Percentiles rank a stretch among this genome's conserved stretches.
These are phyloP conservation scores for Aspergillus glaucus DNA, from an alignment of 2,329 filamentous ascomycete genomes.

Conservation along the genomic window DNA sequence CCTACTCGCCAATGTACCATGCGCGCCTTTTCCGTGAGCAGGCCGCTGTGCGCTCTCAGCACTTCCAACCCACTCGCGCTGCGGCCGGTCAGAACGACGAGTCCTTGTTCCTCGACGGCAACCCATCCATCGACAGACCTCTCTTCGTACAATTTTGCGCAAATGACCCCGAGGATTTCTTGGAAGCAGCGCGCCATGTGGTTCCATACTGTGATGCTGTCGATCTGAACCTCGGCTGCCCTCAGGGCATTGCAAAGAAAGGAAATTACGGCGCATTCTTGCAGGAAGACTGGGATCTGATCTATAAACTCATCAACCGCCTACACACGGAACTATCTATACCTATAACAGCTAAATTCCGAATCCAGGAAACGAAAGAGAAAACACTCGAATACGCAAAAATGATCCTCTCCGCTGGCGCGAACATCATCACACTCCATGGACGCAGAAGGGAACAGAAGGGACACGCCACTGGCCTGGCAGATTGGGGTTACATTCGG, in stretches of 20 bases:
- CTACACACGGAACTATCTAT: slow-evolving; percentile 71
- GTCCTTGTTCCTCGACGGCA: slow-evolving; percentile 69
- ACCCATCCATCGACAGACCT: slow-evolving; percentile 75
- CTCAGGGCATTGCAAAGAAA: slow-evolving; percentile 86
- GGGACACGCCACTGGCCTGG: slow-evolving; percentile 86
- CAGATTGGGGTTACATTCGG: slow-evolving; percentile 82
- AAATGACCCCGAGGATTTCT: slow-evolving; percentile 43
- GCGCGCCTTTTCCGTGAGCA: slow-evolving; percentile 78
- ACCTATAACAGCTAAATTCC: slow-evolving; percentile 91
- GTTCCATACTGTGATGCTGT: slow-evolving; percentile 90
- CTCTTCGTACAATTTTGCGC: slow-evolving; percentile 92
- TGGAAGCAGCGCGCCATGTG: slow-evolving; percentile 65
- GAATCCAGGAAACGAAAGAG: slow-evolving; percentile 79
- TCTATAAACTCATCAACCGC: slow-evolving; percentile 75
- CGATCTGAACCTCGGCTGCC: slow-evolving; percentile 91
- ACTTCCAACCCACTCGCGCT: slow-evolving; percentile 65
- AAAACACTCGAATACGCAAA: slow-evolving; percentile 82
- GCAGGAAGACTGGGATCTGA: slow-evolving; percentile 83
- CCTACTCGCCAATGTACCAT: slow-evolving; percentile 95
- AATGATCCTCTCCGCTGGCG: slow-evolving; percentile 79
- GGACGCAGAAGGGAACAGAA: slow-evolving; percentile 86
- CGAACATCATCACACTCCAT: slow-evolving; percentile 90
- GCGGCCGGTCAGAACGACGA: slow-evolving; percentile 22
- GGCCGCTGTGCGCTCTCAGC: slow-evolving; percentile 65
- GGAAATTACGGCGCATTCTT: slow-evolving; percentile 92